Base-by-base conservation (phyloP, 306 rosid genomes). In the Urtica urens region DNA sequence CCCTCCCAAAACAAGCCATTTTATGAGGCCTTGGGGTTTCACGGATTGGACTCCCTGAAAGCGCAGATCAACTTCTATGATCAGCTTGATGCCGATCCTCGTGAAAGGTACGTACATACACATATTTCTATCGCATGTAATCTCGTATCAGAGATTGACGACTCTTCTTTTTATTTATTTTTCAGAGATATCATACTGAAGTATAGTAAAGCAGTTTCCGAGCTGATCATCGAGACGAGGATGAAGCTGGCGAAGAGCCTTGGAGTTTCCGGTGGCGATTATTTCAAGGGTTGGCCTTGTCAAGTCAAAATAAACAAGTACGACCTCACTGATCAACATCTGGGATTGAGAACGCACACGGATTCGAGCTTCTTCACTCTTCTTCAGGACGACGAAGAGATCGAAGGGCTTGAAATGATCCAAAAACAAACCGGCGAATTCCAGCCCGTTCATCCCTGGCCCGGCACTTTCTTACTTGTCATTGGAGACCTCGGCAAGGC, bases 301-400 rank as follows among this genome's bases (percentile, higher is more conserved):
- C 64, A 64, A 19, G 67, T 84, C 7, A 70, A 83, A 66, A 67
- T 83, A 18, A 77, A 77, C 78, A 83, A 72, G 35, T 84, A 84
- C 42, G 57, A 38, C 42, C 72, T 80, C 67, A 69, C 55, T 27
- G 70, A 73, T 14, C 60, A 78, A 75, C 19, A 70, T 2, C 54
- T 69, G 5, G 90, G 90, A 1, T 60, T 72, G 10, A 2, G 25
- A 18, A 86, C 82, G 2, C 90, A 80, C 68, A 74, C 81, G 1
- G 83, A 77, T 70, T 67, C 79, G 8, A 64, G 79, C 2, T 74
- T 77, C 49, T 9, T 77, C 11, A 80, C 86, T 27, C 61, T 74
- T 53, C 78, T 83, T 53, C 90, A 75, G 61, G 93, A 80, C 1
- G 86, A 79, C 59, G 86, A 83, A 46, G 57, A 52, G 12, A 83